Evolutionary conservation across 192 early-diverging fungal genomes (phyloP).

Genomic region (Podila epicladia): DNA sequence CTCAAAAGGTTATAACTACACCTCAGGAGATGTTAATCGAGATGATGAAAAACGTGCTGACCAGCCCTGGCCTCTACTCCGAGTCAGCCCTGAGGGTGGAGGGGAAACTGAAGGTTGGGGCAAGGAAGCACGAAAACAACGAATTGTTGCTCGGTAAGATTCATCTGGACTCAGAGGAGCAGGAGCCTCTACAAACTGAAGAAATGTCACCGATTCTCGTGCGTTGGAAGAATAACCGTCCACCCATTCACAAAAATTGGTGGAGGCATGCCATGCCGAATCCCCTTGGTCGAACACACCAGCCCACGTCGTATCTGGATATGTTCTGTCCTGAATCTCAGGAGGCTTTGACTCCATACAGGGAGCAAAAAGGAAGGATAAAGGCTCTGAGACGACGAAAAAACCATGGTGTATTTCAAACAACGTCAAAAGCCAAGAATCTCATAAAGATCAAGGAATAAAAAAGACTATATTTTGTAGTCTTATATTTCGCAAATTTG

Average conservation of each 20-base stretch:
- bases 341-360: background rate
- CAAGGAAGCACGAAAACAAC: background rate
- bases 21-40: constrained; percentile 18
- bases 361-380: background rate
- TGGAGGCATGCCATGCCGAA: constrained; percentile 34
- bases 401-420: constrained; percentile 50
- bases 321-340: constrained; percentile 8
- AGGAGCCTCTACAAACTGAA: background rate
- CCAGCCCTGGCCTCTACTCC: constrained; percentile 15
- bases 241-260: constrained; percentile 16
- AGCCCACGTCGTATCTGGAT: constrained; percentile 20
- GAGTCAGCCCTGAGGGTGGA: background rate
- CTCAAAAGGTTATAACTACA: constrained; percentile 11
- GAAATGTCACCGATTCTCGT: background rate
- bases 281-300: constrained; percentile 28
- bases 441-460: background rate
- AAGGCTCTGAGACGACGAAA: background rate
- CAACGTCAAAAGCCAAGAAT: constrained; percentile 83
- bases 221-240: constrained; percentile 45
- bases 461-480: background rate
- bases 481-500: background rate
- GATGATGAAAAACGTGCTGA: constrained; percentile 5
- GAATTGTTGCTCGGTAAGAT: background rate
- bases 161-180: background rate
- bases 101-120: background rate